Evolutionary conservation across 768 basidiomycete genomes (phyloP), one percentile per base, ranked within the genome.

Genomic region (Lentinula raphanica): DNA sequence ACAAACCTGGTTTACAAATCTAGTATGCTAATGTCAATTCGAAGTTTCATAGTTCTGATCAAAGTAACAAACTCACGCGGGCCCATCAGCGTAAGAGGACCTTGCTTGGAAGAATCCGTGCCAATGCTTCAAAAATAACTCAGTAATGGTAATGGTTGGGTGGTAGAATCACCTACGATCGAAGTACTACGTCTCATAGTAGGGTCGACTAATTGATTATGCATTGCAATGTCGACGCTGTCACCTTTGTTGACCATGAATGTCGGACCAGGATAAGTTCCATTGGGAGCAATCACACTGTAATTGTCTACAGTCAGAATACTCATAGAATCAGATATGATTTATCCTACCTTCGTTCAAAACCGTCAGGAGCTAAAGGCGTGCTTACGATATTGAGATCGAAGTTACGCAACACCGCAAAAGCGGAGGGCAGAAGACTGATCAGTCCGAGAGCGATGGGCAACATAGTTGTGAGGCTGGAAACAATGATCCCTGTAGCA

Each of bases 351-450:
- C 75, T 76, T 8, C 63, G 63, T 64, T 46, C 28, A 48, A 69
- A 76, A 12, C 75, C 75, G 58, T 76, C 75, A 0, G 74, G 76
- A 5, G 69, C 61, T 35, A 76, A 68, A 11, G 67, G 62, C 42
- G 64, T 67, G 63, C 76, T 76, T 19, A 60, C 59, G 39, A 76
- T 64, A 50, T 67, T 64, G 6, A 74, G 69, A 4, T 21, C 29
- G 32, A 50, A 50, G 9, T 29, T 50, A 5, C 49, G 27, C 31
- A 50, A 35, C 31, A 35, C 49, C 19, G 49, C 49, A 21, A 23
- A 21, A 19, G 19, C 49, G 17, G 29, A 50, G 31, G 49, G 49
- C 49, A 50, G 29, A 32, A 50, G 49, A 35, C 29, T 35, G 29
- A 32, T 35, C 7, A 50, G 49, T 29, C 49, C 49, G 29, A 50